A percentile compares a stretch with the other conserved stretches of the same genome.
phyloP scores from a whole-genome alignment of 2,329 filamentous ascomycete genomes.

The Diplodia intermedia region DNA sequence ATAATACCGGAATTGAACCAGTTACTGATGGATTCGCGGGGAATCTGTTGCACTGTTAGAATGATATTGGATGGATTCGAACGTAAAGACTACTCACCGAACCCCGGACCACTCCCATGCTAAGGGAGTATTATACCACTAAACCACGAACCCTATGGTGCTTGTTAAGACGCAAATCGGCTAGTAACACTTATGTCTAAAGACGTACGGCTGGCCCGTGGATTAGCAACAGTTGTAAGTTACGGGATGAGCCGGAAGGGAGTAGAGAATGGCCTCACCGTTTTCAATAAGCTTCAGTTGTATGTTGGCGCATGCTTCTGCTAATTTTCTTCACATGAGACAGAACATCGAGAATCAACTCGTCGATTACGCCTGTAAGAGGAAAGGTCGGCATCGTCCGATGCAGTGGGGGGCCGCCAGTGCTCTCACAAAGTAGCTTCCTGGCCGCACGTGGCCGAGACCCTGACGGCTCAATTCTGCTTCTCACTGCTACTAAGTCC shows the following conservation, averaged over 20 bases:
- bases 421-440: not conserved
- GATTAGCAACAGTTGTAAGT: too few species aligned
- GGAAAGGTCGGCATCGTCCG: not conserved
- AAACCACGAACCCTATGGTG: too few species aligned
- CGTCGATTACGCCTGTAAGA: not conserved
- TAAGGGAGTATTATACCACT: not conserved
- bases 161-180: too few species aligned
- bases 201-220: too few species aligned
- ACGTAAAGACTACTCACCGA: not conserved
- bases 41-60: not conserved
- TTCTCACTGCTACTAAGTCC: not conserved
- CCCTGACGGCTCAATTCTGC: not conserved
- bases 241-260: too few species aligned
- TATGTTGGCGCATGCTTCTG: too few species aligned
- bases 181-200: too few species aligned
- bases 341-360: too few species aligned
- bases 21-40: slow-evolving; percentile 10
- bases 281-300: too few species aligned
- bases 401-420: not conserved
- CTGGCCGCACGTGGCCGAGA: not conserved
- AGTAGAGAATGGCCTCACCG: too few species aligned
- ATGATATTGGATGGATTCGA: too few species aligned
- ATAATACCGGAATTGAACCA: not conserved
- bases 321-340: too few species aligned
- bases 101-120: slow-evolving; percentile 19